These are phyloP conservation scores for Globisporangium heterothallicum DNA, from an alignment of 352 stramenopile genomes.

Conservation along the genomic window DNA sequence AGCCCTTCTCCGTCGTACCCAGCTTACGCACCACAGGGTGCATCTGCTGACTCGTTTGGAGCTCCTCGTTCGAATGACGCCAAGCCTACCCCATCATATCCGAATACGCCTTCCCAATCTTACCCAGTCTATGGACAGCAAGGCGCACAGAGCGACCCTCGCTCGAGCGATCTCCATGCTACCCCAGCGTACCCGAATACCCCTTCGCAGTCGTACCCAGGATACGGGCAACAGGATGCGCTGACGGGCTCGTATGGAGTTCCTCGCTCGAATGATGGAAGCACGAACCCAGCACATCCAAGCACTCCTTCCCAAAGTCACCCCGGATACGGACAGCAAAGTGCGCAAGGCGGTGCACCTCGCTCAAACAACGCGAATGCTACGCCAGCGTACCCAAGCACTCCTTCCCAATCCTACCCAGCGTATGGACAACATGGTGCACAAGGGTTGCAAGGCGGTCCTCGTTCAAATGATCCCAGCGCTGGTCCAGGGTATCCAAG, in stretches of 20 bases:
- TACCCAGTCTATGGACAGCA: slow-evolving; percentile 12
- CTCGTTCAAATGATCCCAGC: slow-evolving; percentile 20
- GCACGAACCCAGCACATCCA: slow-evolving; percentile 1
- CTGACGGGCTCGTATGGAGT: background rate
- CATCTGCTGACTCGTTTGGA: too few relatives aligned
- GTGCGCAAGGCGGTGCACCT: slow-evolving; percentile 11
- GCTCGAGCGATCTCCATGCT: slow-evolving; percentile 15
- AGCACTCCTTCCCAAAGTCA: slow-evolving; percentile 6
- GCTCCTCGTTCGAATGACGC: slow-evolving; percentile 9
- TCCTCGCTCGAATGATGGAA: background rate
- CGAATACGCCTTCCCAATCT: slow-evolving; percentile 7
- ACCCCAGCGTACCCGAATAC: background rate
- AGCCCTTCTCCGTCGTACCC: slow-evolving; percentile 12
- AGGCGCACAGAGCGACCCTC: slow-evolving; percentile 8
- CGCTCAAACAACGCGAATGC: slow-evolving; percentile 19
- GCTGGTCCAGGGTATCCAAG: slow-evolving; percentile 20
- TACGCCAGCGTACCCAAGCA: slow-evolving; percentile 22
- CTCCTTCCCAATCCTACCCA: slow-evolving; percentile 15
- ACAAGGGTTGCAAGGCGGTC: slow-evolving; percentile 8
- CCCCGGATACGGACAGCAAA: slow-evolving; percentile 5
- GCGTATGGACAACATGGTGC: slow-evolving; percentile 1
- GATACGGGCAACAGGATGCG: background rate
- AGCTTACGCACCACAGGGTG: slow-evolving; percentile 2
- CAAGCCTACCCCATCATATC: background rate
- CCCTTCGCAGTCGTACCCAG: slow-evolving; percentile 1